A percentile compares a stretch with the other conserved stretches of the same genome.
These are phyloP conservation scores for Astrocystis sublimbata DNA, from an alignment of 495 filamentous ascomycete species.

Conservation along the genomic window DNA sequence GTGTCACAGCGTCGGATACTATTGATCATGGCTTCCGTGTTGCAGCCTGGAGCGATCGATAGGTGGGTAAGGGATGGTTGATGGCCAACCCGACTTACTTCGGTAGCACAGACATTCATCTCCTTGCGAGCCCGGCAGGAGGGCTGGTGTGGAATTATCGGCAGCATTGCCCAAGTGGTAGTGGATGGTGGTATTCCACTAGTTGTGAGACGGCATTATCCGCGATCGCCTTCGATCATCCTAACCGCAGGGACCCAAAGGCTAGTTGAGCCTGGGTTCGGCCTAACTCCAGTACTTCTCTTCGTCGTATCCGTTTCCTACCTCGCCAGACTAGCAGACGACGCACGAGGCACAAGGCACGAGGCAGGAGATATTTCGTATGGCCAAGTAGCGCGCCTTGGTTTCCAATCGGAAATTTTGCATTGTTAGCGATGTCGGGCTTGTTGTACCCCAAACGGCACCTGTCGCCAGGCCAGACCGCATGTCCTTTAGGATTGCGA, in stretches of 20 bases:
- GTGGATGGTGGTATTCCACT: background rate
- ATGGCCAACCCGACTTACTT: background rate
- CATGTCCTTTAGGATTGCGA: background rate
- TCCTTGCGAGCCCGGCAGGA: background rate
- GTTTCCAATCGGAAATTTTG: background rate
- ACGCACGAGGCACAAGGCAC: too few species aligned
- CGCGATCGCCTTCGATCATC: too few species aligned
- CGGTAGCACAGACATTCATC: background rate
- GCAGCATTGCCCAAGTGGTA: background rate
- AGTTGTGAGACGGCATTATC: background rate
- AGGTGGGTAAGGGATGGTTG: background rate
- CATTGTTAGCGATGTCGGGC: conserved; percentile 1
- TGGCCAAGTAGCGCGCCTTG: background rate
- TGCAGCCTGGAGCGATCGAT: conserved; percentile 9
- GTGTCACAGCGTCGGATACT: conserved; percentile 11
- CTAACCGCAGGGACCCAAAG: too few species aligned
- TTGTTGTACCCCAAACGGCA: background rate
- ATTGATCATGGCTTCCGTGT: background rate
- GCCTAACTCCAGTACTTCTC: background rate
- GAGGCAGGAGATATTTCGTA: too few species aligned
- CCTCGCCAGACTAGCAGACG: background rate
- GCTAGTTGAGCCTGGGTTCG: background rate
- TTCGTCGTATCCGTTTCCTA: background rate
- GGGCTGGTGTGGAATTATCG: background rate
- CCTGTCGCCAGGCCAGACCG: background rate